Conservation (phyloP, 2,329 filamentous ascomycete species). For the Macrophomina phaseolina region DNA sequence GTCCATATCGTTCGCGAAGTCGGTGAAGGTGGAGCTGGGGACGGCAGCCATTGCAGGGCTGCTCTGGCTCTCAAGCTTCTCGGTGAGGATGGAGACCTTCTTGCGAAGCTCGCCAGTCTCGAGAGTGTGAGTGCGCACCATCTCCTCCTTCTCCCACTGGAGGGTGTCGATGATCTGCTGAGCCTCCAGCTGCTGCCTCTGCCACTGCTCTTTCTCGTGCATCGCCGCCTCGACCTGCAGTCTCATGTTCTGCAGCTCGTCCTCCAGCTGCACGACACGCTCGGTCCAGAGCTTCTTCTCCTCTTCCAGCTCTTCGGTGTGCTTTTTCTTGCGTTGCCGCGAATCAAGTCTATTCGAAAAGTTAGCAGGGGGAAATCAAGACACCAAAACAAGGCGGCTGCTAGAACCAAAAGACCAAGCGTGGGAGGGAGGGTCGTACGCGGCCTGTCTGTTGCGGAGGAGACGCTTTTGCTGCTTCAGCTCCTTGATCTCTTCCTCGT, state of each 20-base stretch:
- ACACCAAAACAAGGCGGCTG: constrained; percentile 39
- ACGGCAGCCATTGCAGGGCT: constrained; percentile 53
- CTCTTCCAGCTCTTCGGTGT: constrained; percentile 94
- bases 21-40: constrained; percentile 68
- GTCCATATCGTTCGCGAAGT: constrained; percentile 82
- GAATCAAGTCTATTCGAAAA: constrained; percentile 77
- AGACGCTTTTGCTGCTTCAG: constrained; percentile 98
- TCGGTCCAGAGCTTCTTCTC: constrained; percentile 92
- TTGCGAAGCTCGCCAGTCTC: constrained; percentile 92
- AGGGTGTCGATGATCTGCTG: constrained; percentile 77
- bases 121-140: constrained; percentile 85
- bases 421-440: constrained; percentile 62
- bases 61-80: constrained; percentile 69
- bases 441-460: constrained; percentile 92
- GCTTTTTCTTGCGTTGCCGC: constrained; percentile 95
- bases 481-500: constrained; percentile 95
- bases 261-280: constrained; percentile 78
- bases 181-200: constrained; percentile 75
- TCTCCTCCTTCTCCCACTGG: constrained; percentile 87
- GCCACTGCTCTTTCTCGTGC: constrained; percentile 67
- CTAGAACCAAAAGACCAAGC: constrained; percentile 51
- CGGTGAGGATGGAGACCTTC: constrained; percentile 83
- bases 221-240: constrained; percentile 60
- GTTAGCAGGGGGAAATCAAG: constrained; percentile 43
- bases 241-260: constrained; percentile 73